Evolutionary conservation across 2,329 filamentous ascomycete genomes (phyloP), one percentile per base, ranked within the genome.

Genomic region (Fusarium sp.): DNA sequence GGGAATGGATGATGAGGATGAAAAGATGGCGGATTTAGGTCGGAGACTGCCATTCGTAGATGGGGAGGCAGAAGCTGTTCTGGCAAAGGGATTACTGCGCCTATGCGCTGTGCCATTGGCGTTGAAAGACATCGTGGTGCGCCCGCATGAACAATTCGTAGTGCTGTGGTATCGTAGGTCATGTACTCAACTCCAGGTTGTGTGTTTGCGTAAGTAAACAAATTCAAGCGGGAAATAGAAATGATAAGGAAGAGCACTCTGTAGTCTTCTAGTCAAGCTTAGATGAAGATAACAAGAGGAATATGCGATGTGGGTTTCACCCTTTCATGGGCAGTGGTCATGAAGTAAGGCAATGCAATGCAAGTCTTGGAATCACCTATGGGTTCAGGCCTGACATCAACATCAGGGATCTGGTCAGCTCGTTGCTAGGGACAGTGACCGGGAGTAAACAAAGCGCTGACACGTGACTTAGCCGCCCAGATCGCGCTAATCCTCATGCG

Each of bases 41-140:
- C 93, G 81, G 67, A 83, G 82, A 54, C 80, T 74, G 39, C 78
- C 77, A 47, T 78, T 81, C 35, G 88, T 84, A 49, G 82, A 85
- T 41, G 91, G 86, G 32, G 92, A 92, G 22, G 90, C 85, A 17
- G 92, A 90, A 44, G 85, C 82, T 53, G 89, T 88, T 75, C 93
- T 87, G 62, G 86, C 84, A 77, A 97, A 96, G 17, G 92, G 92
- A 80, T 93, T 95, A 77, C 89, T 92, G 74, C 93, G 90, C 83
- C 90, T 92, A 77, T 90, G 87, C 71, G 90, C 87, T 79, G 77
- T 74, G 65, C 72, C 72, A 59, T 75, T 76, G 67, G 71, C 60
- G 61, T 77, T 75, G 62, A 78, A 79, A 51, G 79, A 73, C 79
- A 81, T 81, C 40, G 57, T 64, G 41, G 57, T 55, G 57, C 39